Evolutionary conservation across 805 yeast genomes (phyloP), one percentile per base, ranked within the genome.

Genomic region (Debaryomyces tyrocola): DNA sequence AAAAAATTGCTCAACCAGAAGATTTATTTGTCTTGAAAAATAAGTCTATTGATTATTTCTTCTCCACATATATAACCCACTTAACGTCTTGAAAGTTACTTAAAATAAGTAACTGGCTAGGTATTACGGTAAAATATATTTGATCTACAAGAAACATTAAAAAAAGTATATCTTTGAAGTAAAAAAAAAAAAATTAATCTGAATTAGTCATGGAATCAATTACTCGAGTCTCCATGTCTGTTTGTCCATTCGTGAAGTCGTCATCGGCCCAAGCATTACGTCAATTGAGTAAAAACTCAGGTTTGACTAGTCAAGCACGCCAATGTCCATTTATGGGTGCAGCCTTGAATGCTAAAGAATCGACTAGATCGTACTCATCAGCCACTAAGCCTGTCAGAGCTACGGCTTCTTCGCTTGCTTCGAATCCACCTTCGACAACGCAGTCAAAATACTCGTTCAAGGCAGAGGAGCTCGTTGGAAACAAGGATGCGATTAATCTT

Each of bases 241-340:
- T 87, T 43, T 91, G 97, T 64, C 97, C 97, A 18, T 91, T 88
- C 66, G 82, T 91, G 59, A 80, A 80, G 60, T 66, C 82, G 20
- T 74, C 82, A 20, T 75, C 87, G 4, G 71, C 84, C 17, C 71
- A 80, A 42, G 75, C 84, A 12, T 72, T 89, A 61, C 82, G 85
- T 58, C 72, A 75, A 52, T 61, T 87, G 54, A 75, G 84, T 43
- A 62, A 64, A 17, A 55, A 63, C 46, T 62, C 77, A 28, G 67
- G 67, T 21, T 77, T 86, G 61, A 71, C 77, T 40, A 59, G 68
- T 38, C 80, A 79, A 52, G 96, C 96, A 44, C 66, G 78, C 38
- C 79, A 77, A 50, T 91, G 98, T 67, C 98, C 98, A n/a, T 86
- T 90, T 46, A 87, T 90, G 86, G 89, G 89, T 20, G 83, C 84